Conservation (phyloP, 208 protist genomes). For the Trypanosoma vivax region DNA sequence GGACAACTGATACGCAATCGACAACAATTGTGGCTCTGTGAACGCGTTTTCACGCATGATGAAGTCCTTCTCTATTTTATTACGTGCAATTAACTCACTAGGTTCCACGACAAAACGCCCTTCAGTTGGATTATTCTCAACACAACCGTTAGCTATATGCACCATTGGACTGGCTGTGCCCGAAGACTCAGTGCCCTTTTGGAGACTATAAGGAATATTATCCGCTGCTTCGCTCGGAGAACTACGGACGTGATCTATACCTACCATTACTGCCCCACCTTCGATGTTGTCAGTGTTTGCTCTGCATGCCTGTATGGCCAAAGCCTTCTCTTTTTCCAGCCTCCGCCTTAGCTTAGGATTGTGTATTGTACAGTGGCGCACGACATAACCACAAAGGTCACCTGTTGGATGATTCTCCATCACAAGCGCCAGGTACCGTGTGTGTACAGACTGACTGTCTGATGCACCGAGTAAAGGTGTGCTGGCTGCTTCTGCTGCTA, state of each 20-base stretch:
- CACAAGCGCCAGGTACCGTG: conserved; percentile 71
- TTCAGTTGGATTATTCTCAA: background rate
- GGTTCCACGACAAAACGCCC: background rate
- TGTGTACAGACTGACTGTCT: conserved; percentile 19
- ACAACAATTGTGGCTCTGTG: conserved; percentile 65
- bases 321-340: conserved; percentile 4
- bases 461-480: conserved; percentile 8
- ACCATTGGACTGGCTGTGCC: background rate
- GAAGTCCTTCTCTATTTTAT: conserved; percentile 10
- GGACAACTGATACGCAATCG: conserved; percentile 73
- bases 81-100: background rate
- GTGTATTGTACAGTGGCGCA: conserved; percentile 22
- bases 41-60: conserved; percentile 36
- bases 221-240: no score
- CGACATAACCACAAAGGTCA: conserved; percentile 65
- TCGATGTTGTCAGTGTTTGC: background rate
- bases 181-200: no score
- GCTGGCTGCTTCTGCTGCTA: no score
- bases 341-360: conserved; percentile 10
- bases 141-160: background rate
- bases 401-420: conserved; percentile 81
- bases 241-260: background rate
- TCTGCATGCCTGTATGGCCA: background rate
- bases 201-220: no score
- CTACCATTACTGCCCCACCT: background rate